These are phyloP conservation scores for Wallacemonas rigidus DNA, from an alignment of 208 protist genomes.

Conservation along the genomic window DNA sequence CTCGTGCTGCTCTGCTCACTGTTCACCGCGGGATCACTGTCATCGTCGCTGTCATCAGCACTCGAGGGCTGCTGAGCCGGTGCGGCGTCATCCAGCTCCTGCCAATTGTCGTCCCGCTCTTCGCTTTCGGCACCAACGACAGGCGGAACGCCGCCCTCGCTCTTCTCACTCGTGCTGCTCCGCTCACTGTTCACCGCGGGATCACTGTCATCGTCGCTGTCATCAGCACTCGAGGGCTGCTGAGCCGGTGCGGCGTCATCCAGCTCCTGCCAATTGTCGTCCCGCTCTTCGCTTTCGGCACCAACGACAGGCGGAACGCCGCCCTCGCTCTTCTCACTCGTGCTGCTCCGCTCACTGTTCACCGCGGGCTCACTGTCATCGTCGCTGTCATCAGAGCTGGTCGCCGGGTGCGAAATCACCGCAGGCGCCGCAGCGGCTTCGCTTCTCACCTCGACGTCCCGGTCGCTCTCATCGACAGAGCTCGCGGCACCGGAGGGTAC, in stretches of 20 bases:
- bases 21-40: not conserved
- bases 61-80: not conserved
- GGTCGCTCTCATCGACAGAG: not conserved
- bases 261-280: not conserved
- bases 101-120: not conserved
- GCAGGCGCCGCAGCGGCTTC: too few species aligned
- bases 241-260: constrained; percentile 2
- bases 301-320: too few species aligned
- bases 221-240: not conserved
- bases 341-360: not conserved
- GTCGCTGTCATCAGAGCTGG: not conserved
- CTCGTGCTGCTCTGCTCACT: not conserved
- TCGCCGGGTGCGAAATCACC: not conserved
- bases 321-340: not conserved
- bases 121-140: not conserved
- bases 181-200: not conserved
- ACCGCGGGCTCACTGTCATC: not conserved
- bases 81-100: not conserved
- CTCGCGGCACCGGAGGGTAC: not conserved
- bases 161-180: not conserved
- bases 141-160: not conserved
- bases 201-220: not conserved
- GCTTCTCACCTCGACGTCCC: not conserved
- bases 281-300: not conserved
- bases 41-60: not conserved